Percentiles rank a stretch among this genome's conserved stretches.
Evolutionary conservation across 495 filamentous ascomycete genomes (phyloP).

Genomic region (Glonium stellatum): DNA sequence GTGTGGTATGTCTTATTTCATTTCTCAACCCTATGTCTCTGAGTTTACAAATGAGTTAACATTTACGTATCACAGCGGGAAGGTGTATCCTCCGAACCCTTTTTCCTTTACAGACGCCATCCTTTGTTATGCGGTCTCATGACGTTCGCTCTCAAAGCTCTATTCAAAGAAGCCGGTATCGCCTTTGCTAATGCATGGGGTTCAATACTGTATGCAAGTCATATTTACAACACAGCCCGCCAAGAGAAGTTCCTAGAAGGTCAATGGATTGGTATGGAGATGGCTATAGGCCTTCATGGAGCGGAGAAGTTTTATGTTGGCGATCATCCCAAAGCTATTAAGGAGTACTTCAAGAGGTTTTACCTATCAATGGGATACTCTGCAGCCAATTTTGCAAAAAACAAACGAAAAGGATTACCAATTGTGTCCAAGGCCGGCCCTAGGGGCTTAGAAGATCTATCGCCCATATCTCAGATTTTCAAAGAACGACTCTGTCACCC

Average conservation of each 20-base stretch:
- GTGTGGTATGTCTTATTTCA: not conserved
- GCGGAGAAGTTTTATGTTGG: conserved; percentile 33
- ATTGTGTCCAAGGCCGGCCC: conserved; percentile 28
- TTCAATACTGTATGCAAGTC: conserved; percentile 32
- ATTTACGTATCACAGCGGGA: not conserved
- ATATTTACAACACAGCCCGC: conserved; percentile 38
- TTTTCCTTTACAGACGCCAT: conserved; percentile 27
- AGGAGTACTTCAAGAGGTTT: conserved; percentile 36
- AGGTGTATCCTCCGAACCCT: conserved; percentile 7
- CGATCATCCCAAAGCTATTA: conserved; percentile 23
- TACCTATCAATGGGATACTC: conserved; percentile 36
- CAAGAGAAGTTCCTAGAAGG: conserved; percentile 26
- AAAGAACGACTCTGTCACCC: not conserved
- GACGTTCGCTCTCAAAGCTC: conserved; percentile 29
- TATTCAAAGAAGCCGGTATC: conserved; percentile 28
- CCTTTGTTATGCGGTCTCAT: conserved; percentile 36
- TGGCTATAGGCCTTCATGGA: conserved; percentile 23
- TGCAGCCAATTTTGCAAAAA: conserved; percentile 26
- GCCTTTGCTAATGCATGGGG: conserved; percentile 35
- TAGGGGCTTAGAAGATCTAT: conserved; percentile 25
- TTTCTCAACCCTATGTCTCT: too few relatives aligned
- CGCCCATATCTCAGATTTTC: conserved; percentile 34
- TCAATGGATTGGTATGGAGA: conserved; percentile 38
- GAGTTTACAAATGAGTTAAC: not conserved
- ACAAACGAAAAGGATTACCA: conserved; percentile 11